These are phyloP conservation scores for Rhodotorula babjevae DNA, from an alignment of 768 basidiomycete genomes.

Conservation along the genomic window DNA sequence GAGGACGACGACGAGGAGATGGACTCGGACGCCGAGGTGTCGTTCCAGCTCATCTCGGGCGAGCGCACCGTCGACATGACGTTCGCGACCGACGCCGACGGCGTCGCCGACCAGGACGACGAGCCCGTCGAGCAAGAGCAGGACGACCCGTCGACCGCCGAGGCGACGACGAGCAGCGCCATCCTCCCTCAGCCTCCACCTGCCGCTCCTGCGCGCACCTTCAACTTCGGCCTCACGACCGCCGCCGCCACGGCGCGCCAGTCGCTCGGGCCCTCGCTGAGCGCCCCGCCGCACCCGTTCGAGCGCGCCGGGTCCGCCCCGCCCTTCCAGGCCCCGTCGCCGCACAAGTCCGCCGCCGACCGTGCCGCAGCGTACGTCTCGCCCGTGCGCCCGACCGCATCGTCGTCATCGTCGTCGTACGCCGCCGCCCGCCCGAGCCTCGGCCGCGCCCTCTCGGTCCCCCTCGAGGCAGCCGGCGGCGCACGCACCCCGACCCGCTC, in stretches of 20 bases:
- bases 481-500: slow-evolving; percentile 1
- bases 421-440: background rate
- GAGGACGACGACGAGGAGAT: slow-evolving; percentile 34
- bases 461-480: background rate
- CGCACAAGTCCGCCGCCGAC: slow-evolving; percentile 9
- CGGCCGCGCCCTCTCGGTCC: slow-evolving; percentile 15
- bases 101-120: background rate
- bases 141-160: slow-evolving; percentile 8
- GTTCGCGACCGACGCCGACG: background rate
- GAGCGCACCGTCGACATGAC: slow-evolving; percentile 22
- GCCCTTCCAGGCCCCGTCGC: slow-evolving; percentile 5
- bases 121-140: background rate
- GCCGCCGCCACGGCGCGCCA: too few relatives aligned
- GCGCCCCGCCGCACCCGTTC: background rate
- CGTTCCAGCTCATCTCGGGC: slow-evolving; percentile 28
- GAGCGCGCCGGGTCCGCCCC: background rate
- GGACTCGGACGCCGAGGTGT: slow-evolving; percentile 34
- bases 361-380: background rate
- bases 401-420: background rate
- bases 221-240: background rate
- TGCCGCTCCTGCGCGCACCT: background rate
- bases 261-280: background rate
- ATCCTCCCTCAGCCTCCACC: slow-evolving; percentile 2
- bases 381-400: background rate
- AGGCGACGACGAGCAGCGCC: slow-evolving; percentile 32